Evolutionary conservation across 768 basidiomycete genomes (phyloP).

Genomic region (Rhizopogon roseolus): DNA sequence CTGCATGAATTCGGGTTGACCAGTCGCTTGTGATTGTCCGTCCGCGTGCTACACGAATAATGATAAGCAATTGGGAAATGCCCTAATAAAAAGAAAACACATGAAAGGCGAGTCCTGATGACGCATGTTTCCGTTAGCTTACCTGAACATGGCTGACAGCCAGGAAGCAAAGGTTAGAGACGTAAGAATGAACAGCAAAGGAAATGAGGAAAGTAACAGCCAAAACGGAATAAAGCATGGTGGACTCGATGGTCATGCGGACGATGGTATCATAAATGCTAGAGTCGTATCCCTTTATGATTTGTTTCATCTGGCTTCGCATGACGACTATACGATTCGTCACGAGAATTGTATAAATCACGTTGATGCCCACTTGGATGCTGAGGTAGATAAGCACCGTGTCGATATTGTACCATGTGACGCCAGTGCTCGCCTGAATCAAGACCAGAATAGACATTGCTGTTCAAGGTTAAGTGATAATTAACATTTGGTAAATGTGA

Average conservation of each 20-base stretch:
- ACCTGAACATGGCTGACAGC: background rate
- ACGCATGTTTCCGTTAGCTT: background rate
- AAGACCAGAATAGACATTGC: constrained; percentile 16
- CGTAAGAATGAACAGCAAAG: constrained; percentile 6
- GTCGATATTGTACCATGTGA: constrained; percentile 17
- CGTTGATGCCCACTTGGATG: constrained; percentile 24
- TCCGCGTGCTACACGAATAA: constrained; percentile 30
- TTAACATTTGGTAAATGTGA: background rate
- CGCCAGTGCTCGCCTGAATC: constrained; percentile 5
- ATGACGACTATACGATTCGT: constrained; percentile 20
- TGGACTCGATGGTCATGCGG: constrained; percentile 26
- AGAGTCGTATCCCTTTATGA: background rate
- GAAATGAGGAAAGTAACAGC: constrained; percentile 21
- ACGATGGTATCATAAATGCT: constrained; percentile 19
- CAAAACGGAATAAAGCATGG: constrained; percentile 16
- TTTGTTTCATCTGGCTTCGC: constrained; percentile 10
- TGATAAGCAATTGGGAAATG: constrained; percentile 30
- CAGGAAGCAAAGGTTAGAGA: too few species aligned
- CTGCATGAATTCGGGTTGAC: background rate
- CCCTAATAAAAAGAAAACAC: constrained; percentile 12
- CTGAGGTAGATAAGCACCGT: constrained; percentile 23
- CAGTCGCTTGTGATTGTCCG: constrained; percentile 10
- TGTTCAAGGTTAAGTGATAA: background rate
- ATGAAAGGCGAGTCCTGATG: too few species aligned
- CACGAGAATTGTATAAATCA: constrained; percentile 29